These are phyloP conservation scores for Myxozyma udenii DNA, from an alignment of 805 yeast species.

Conservation along the genomic window DNA sequence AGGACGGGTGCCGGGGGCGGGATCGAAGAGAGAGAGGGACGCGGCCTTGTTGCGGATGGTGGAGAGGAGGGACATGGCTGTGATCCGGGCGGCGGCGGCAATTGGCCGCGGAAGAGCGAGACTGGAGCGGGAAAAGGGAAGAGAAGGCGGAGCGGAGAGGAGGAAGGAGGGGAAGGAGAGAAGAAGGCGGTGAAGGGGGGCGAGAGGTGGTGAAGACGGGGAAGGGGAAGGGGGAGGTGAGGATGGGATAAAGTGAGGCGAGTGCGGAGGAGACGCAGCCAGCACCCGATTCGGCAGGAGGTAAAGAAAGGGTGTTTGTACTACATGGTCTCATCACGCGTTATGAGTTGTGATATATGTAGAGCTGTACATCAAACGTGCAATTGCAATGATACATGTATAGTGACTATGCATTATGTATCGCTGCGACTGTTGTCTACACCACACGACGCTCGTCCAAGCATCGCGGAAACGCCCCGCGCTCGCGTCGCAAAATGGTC, in stretches of 20 bases:
- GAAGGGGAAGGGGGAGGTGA: not conserved
- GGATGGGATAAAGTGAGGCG: not conserved
- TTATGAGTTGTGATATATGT: no score
- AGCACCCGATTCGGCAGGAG: not conserved
- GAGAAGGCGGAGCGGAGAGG: not conserved
- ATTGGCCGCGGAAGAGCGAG: not conserved
- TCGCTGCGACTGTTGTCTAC: no score
- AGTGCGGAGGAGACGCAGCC: not conserved
- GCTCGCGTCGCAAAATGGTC: no score
- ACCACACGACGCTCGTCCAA: no score
- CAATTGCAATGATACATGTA: not conserved
- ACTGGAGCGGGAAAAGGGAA: not conserved
- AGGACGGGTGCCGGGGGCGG: constrained; percentile 11
- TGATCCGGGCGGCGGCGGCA: not conserved
- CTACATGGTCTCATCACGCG: no score
- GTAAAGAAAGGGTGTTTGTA: not conserved
- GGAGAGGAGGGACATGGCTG: constrained; percentile 47
- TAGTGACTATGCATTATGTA: no score
- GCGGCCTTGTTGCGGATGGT: constrained; percentile 49
- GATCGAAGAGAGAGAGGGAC: constrained; percentile 44
- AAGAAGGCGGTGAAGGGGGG: not conserved
- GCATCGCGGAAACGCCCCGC: no score
- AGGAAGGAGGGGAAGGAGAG: not conserved
- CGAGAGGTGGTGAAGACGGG: not conserved
- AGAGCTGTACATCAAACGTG: no score